Evolutionary conservation across 1,139 yeast genomes (phyloP).

Genomic region (Yarrowia galli): DNA sequence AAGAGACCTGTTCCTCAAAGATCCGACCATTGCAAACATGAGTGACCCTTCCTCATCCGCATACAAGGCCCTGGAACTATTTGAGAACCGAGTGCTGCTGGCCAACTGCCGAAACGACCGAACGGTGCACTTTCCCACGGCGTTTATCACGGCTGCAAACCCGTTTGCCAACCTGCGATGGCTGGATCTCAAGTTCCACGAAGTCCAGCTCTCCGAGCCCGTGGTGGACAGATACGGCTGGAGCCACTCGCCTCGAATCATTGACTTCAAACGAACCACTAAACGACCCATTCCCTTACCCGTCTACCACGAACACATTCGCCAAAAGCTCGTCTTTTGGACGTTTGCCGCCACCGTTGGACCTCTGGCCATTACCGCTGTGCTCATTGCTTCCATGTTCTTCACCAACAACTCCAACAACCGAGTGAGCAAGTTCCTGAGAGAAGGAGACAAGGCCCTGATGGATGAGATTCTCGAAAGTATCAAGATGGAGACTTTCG

Average conservation of each 20-base stretch:
- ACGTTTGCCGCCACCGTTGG: slow-evolving; percentile 40
- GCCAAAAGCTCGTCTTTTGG: slow-evolving; percentile 36
- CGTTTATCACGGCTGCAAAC: slow-evolving; percentile 70
- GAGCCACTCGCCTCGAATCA: slow-evolving; percentile 24
- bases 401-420: slow-evolving; percentile 19
- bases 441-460: slow-evolving; percentile 27
- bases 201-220: slow-evolving; percentile 30
- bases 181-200: slow-evolving; percentile 52
- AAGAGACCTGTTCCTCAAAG: slow-evolving; percentile 77
- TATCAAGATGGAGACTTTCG: slow-evolving; percentile 23
- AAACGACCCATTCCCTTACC: slow-evolving; percentile 18
- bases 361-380: slow-evolving; percentile 26
- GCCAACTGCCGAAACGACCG: slow-evolving; percentile 81
- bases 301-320: slow-evolving; percentile 38
- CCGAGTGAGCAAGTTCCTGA: slow-evolving; percentile 21
- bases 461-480: slow-evolving; percentile 34
- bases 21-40: slow-evolving; percentile 73
- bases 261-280: slow-evolving; percentile 38
- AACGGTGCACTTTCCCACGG: slow-evolving; percentile 82
- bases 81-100: slow-evolving; percentile 64
- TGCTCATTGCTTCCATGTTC: slow-evolving; percentile 35
- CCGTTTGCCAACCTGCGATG: slow-evolving; percentile 59
- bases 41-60: slow-evolving; percentile 68
- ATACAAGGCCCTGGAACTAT: slow-evolving; percentile 60
- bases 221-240: slow-evolving; percentile 39